A percentile compares a stretch with the other conserved stretches of the same genome.
Conservation (phyloP, 2,329 filamentous ascomycete species). For the Verticillium isaacii region DNA sequence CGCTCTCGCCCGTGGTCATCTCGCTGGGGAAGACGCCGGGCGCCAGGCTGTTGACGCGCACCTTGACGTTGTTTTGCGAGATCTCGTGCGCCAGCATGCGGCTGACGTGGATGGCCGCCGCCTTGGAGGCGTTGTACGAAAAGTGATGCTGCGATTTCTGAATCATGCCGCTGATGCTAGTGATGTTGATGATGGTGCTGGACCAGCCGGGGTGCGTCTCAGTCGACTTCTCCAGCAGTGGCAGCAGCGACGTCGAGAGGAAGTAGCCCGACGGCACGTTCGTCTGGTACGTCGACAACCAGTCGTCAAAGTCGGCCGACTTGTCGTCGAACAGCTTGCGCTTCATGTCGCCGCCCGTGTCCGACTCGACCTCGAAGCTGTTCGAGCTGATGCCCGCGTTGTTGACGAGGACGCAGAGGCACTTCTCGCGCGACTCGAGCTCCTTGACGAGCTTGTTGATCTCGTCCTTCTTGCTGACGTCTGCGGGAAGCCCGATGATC, state of each 20-base stretch:
- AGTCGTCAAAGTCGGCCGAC: conserved; percentile 55
- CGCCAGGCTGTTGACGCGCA: conserved; percentile 68
- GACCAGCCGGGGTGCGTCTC: conserved; percentile 42
- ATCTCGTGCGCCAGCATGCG: conserved; percentile 61
- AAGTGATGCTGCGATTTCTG: conserved; percentile 62
- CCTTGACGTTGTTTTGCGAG: conserved; percentile 52
- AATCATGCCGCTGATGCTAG: conserved; percentile 60
- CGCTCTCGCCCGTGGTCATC: conserved; percentile 55
- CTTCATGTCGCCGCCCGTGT: conserved; percentile 47
- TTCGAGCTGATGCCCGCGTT: conserved; percentile 61
- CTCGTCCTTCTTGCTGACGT: conserved; percentile 58
- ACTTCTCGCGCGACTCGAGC: conserved; percentile 47
- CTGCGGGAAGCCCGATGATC: conserved; percentile 56
- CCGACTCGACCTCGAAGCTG: conserved; percentile 48
- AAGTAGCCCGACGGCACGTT: conserved; percentile 71
- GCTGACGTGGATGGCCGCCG: conserved; percentile 58
- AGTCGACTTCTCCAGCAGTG: conserved; percentile 51
- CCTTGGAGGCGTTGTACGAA: conserved; percentile 60
- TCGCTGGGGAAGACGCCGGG: conserved; percentile 68
- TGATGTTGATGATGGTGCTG: conserved; percentile 62
- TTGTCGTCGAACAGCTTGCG: conserved; percentile 64
- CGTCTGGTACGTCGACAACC: conserved; percentile 67
- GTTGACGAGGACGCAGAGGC: conserved; percentile 63
- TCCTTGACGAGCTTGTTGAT: conserved; percentile 54
- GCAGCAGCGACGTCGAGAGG: conserved; percentile 56